Base-by-base conservation (phyloP, 371 early-diverging fungal species). In the Massospora cicadina region DNA sequence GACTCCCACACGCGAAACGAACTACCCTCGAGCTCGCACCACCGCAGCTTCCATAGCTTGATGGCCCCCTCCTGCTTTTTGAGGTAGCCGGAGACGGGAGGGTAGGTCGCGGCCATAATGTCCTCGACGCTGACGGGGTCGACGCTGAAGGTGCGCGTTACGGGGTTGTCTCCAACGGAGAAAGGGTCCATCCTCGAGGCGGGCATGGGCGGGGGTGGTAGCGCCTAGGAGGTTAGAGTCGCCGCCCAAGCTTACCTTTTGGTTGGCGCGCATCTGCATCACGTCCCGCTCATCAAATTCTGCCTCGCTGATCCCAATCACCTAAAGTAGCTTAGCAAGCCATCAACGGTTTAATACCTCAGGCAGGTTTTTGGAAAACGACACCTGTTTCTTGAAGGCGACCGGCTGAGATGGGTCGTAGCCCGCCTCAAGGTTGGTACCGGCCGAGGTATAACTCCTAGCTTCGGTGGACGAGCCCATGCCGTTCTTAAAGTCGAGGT, bases 1-100 rank as follows among this genome's bases (percentile, higher is more conserved):
- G 79, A 77, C 61, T 83, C 82, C 61, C 83, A 81, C 65, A 83
- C 81, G 65, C 78, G 82, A 23, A 86, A 70, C 25, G 79, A 77
- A 3, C 75, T 69, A 0, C 82, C 83, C 64, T 84, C 83, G 33
- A 86, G 71, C 30, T 83, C 81, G 68, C 81, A 86, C 80, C 80
- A 86, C 2, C 86, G 77, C 33, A 75, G 77, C 67, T 84, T 83
- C 84, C 84, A 86, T 10, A 76, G 77, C 54, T 79, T 79, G 67
- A 82, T 83, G 30, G 76, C 77, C 54, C 79, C 81, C 0, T 82
- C 77, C 67, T 82, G 81, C 65, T 84, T 84, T 67, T 80, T 76
- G 28, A 86, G 73, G 78, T 79, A 83, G 17, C 64, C 54, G 25
- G 28, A 28, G 23, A 64, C 54, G 7, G 54, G 28, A 3, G 56